These are phyloP conservation scores for Chalciporus sp. DNA, from an alignment of 1,284 basidiomycete genomes.

Conservation along the genomic window DNA sequence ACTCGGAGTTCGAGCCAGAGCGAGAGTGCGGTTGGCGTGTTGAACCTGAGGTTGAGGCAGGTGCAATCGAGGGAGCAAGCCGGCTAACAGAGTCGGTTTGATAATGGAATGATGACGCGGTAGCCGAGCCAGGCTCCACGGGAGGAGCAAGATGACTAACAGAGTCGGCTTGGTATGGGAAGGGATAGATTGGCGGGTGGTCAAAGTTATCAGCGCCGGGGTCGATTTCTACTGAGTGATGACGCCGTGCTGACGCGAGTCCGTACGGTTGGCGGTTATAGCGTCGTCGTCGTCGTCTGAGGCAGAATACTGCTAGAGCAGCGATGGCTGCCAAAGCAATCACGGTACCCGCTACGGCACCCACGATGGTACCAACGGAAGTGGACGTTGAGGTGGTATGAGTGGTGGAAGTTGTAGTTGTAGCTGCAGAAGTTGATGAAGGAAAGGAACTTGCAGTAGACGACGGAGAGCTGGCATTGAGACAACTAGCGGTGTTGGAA, in stretches of 20 bases:
- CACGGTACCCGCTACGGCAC: constrained; percentile 58
- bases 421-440: constrained; percentile 17
- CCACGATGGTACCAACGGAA: constrained; percentile 54
- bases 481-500: constrained; percentile 55
- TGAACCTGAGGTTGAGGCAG: constrained; percentile 24
- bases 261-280: constrained; percentile 27
- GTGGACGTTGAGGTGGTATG: constrained; percentile 24
- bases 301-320: constrained; percentile 47
- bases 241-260: constrained; percentile 20
- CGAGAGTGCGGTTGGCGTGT: constrained; percentile 26
- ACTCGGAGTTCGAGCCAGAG: constrained; percentile 22
- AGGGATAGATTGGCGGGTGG: constrained; percentile 30
- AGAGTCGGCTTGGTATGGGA: constrained; percentile 33
- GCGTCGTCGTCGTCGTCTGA: constrained; percentile 41
- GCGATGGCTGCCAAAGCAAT: constrained; percentile 53
- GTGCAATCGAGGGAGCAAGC: constrained; percentile 7
- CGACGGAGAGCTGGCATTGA: constrained; percentile 53
- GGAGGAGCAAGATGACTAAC: constrained; percentile 19
- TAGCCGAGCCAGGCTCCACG: constrained; percentile 4
- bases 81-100: constrained; percentile 5
- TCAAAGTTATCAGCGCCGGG: constrained; percentile 19
- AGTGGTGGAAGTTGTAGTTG: constrained; percentile 27
- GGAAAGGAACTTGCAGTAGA: constrained; percentile 40
- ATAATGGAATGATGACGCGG: constrained; percentile 1
- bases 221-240: constrained; percentile 34